A percentile compares a stretch with the other conserved stretches of the same genome.
These are phyloP conservation scores for Malus asiatica DNA, from an alignment of 306 rosid species.

Conservation along the genomic window DNA sequence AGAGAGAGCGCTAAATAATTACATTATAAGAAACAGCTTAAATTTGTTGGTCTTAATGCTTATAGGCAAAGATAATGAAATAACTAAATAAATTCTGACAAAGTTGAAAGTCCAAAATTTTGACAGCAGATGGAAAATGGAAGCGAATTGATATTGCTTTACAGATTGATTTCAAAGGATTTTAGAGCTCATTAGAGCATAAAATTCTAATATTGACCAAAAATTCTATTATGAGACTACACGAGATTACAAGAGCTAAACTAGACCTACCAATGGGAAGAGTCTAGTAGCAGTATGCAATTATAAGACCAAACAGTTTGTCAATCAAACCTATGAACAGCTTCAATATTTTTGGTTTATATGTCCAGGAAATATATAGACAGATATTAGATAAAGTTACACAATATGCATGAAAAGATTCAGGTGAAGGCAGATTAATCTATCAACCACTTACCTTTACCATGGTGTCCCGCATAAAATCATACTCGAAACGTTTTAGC, in stretches of 20 bases:
- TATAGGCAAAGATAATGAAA: not conserved
- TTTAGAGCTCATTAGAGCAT: not conserved
- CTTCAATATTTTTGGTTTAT: not conserved
- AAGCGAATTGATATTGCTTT: not conserved
- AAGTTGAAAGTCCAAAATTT: not conserved
- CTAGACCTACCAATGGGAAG: not conserved
- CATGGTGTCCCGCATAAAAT: conserved; percentile 81
- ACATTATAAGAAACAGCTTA: not conserved
- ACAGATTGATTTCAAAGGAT: not conserved
- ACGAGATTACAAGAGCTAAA: not conserved
- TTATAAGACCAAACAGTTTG: not conserved
- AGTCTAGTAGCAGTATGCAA: not conserved
- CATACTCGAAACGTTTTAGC: conserved; percentile 89
- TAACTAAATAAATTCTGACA: not conserved
- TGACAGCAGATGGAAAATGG: not conserved
- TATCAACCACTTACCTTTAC: conserved; percentile 64
- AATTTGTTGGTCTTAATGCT: not conserved
- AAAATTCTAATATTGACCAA: not conserved
- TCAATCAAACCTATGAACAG: not conserved
- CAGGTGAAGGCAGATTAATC: not conserved
- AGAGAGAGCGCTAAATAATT: not conserved
- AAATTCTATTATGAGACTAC: not conserved
- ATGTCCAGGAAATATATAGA: not conserved
- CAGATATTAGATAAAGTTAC: not conserved
- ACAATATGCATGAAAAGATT: not conserved